Evolutionary conservation across 108 stramenopile genomes (phyloP), one percentile per base, ranked within the genome.

Genomic region (Fistulifera pelliculosa): DNA sequence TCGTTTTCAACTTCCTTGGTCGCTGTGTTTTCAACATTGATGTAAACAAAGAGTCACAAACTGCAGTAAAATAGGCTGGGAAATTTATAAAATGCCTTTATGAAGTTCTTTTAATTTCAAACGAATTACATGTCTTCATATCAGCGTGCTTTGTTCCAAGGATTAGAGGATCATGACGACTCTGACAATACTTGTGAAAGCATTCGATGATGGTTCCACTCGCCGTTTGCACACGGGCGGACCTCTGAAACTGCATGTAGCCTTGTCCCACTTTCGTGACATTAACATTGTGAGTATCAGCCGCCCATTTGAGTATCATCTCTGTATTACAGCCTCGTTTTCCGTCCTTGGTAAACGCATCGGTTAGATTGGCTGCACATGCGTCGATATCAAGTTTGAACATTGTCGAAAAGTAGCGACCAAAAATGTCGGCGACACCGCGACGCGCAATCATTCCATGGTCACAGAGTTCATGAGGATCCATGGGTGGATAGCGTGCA

Each of bases 121-220:
- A 8, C 3, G 31, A 35, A 3, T 35, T 35, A 35, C 31, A 35
- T 3, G 31, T 35, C 8, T 35, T 35, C 8, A 8, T 35, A 35
- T 35, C 8, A 35, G 31, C 31, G 8, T 35, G 31, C 31, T 35
- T 35, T 3, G 31, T 6, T 6, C 31, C 31, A 35, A 35, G 8
- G 8, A 35, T 35, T 3, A 35, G 31, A 6, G 6, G 6, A 35
- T 35, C 31, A 35, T 35, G 8, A 3, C 31, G 31, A 24, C 60
- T 61, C 38, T 61, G 60, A 54, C 60, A 61, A 28, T 42, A 61
- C 17, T 61, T 52, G 27, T 61, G 50, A 38, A 61, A 61, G 24
- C 60, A 61, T 35, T 35, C 31, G 22, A 17, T 28, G 22, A 26
- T 42, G 14, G 45, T 2, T 3, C 44, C 57, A n/a, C 25, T 18